Percentiles rank a stretch among this genome's conserved stretches.
These are phyloP conservation scores for Exophiala aquamarina DNA, from an alignment of 2,329 filamentous ascomycete genomes.

Conservation along the genomic window DNA sequence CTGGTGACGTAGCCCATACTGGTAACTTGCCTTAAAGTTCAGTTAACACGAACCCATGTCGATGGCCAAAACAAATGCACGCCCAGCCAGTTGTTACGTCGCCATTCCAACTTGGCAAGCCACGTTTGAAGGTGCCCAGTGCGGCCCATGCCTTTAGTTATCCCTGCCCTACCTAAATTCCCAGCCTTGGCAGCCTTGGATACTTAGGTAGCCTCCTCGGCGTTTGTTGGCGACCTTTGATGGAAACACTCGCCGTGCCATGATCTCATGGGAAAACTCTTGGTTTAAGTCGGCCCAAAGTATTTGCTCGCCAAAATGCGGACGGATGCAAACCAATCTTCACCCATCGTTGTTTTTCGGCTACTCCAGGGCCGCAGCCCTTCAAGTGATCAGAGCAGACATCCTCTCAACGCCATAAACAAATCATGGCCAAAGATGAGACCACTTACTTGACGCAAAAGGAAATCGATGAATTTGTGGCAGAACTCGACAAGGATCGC, in stretches of 20 bases:
- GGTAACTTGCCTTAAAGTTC: too few species aligned
- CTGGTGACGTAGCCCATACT: too few species aligned
- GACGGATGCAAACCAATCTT: too few species aligned
- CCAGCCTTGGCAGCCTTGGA: constrained; percentile 1
- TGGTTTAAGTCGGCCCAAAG: too few species aligned
- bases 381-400: too few species aligned
- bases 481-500: constrained; percentile 53
- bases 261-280: neutral
- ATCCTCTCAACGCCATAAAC: too few species aligned
- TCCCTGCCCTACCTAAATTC: neutral
- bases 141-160: neutral
- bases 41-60: too few species aligned
- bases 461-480: constrained; percentile 54
- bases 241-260: neutral
- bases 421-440: constrained; percentile 16
- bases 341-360: too few species aligned
- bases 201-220: neutral
- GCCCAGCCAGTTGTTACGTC: too few species aligned
- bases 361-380: too few species aligned
- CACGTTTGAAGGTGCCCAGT: neutral
- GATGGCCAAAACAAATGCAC: too few species aligned
- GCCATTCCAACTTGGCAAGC: neutral
- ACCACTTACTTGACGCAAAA: constrained; percentile 42
- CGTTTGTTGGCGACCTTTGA: neutral
- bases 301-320: too few species aligned